A percentile compares a stretch with the other conserved stretches of the same genome.
Evolutionary conservation across 805 yeast genomes (phyloP).

Genomic region (Torulaspora indica): DNA sequence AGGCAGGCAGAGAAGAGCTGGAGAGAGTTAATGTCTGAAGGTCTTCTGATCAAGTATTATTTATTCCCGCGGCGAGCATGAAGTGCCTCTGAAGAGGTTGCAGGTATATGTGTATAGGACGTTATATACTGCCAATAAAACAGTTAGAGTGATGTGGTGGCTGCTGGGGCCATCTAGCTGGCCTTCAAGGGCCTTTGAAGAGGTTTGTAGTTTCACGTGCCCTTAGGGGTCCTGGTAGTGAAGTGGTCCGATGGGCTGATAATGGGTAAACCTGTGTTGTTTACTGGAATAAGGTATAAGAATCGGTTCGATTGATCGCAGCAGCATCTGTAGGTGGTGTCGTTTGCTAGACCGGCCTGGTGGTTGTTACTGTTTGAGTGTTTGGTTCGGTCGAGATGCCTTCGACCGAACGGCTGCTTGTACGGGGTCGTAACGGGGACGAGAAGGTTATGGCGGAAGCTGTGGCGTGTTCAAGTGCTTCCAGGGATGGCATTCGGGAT

Average conservation of each 20-base stretch:
- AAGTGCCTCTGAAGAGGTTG: background rate
- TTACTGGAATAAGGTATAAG: background rate
- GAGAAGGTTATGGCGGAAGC: background rate
- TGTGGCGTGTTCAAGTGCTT: background rate
- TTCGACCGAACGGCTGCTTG: slow-evolving; percentile 1
- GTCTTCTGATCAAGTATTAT: background rate
- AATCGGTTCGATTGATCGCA: background rate
- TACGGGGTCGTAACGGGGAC: background rate
- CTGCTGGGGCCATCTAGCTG: no score
- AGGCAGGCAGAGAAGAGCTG: slow-evolving; percentile 95
- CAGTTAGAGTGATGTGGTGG: background rate
- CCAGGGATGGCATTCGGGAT: background rate
- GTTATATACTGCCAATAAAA: background rate
- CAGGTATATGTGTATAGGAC: slow-evolving; percentile 6
- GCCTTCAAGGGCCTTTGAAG: background rate
- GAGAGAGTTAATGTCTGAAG: slow-evolving; percentile 50
- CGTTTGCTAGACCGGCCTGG: background rate
- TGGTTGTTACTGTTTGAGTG: background rate
- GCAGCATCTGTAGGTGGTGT: background rate
- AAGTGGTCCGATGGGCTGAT: background rate
- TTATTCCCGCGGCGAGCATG: slow-evolving; percentile 4
- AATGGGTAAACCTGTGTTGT: no score
- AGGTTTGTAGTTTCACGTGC: slow-evolving; percentile 1
- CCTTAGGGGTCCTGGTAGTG: background rate
- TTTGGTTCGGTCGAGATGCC: background rate